Conservation (phyloP, 2,329 filamentous ascomycete genomes). For the Curvularia hawaiiensis region DNA sequence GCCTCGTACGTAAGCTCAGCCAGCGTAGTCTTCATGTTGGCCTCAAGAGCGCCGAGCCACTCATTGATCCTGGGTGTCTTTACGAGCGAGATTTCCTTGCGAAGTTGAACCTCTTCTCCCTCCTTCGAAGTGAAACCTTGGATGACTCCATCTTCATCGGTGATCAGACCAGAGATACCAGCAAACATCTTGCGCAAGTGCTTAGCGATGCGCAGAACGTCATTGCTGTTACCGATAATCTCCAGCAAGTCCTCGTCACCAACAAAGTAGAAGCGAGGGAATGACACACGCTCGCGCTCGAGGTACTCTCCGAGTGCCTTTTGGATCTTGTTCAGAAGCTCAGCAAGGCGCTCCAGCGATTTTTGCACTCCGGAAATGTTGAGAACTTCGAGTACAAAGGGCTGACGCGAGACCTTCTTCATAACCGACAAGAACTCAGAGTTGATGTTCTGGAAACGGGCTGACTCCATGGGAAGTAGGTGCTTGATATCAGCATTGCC, state of each 20-base stretch:
- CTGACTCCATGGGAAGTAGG: slow-evolving; percentile 92
- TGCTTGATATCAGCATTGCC: slow-evolving; percentile 99
- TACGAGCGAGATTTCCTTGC: slow-evolving; percentile 87
- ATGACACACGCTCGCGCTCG: slow-evolving; percentile 95
- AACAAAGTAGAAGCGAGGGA: slow-evolving; percentile 99
- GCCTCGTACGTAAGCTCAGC: slow-evolving; percentile 90
- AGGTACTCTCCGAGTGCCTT: slow-evolving; percentile 98
- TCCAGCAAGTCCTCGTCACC: slow-evolving; percentile 97
- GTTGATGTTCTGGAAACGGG: slow-evolving; percentile 98
- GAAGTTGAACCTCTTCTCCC: slow-evolving; percentile 83
- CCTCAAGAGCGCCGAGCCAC: slow-evolving; percentile 93
- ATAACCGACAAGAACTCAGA: slow-evolving; percentile 98
- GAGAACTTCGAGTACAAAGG: slow-evolving; percentile 92
- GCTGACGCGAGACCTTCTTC: slow-evolving; percentile 98
- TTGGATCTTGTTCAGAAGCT: slow-evolving; percentile 97
- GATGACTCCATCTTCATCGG: slow-evolving; percentile 90
- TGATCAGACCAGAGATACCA: slow-evolving; percentile 84
- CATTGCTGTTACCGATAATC: slow-evolving; percentile 99
- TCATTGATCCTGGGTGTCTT: slow-evolving; percentile 98
- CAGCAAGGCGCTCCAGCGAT: slow-evolving; percentile 92
- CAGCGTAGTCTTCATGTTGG: slow-evolving; percentile 90
- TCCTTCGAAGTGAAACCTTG: slow-evolving; percentile 95
- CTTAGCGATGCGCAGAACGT: slow-evolving; percentile 93
- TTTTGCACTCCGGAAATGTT: slow-evolving; percentile 96
- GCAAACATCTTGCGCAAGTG: slow-evolving; percentile 99